These are phyloP conservation scores for Chalaropsis thielavioides DNA, from an alignment of 2,329 filamentous ascomycete genomes.

Conservation along the genomic window DNA sequence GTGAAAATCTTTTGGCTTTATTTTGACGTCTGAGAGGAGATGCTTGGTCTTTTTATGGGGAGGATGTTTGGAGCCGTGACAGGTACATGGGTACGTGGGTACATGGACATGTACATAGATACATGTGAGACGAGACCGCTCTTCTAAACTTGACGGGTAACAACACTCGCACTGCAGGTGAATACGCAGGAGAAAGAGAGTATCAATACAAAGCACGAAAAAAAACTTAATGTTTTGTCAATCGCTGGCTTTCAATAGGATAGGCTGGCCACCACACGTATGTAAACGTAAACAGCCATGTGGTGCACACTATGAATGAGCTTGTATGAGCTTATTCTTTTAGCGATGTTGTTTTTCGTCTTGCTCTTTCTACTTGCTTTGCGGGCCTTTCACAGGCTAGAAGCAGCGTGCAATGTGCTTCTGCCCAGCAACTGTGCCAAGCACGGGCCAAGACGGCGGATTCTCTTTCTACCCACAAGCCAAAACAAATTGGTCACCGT, in stretches of 20 bases:
- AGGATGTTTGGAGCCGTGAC: background rate
- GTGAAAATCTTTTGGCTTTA: background rate
- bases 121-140: background rate
- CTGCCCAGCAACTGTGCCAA: background rate
- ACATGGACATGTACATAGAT: background rate
- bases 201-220: background rate
- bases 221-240: background rate
- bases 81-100: background rate
- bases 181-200: background rate
- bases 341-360: background rate
- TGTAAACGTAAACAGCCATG: background rate
- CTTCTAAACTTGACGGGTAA: background rate
- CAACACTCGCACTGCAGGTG: background rate
- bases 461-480: slow-evolving; percentile 5
- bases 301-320: background rate
- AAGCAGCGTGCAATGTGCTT: background rate
- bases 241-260: background rate
- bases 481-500: background rate
- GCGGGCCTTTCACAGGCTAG: background rate
- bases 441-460: slow-evolving; percentile 3
- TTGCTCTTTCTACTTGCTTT: background rate
- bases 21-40: background rate
- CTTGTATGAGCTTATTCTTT: background rate
- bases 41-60: background rate
- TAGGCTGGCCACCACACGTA: background rate